Base-by-base conservation (phyloP, 306 rosid species). In the Cucurbita maxima region DNA sequence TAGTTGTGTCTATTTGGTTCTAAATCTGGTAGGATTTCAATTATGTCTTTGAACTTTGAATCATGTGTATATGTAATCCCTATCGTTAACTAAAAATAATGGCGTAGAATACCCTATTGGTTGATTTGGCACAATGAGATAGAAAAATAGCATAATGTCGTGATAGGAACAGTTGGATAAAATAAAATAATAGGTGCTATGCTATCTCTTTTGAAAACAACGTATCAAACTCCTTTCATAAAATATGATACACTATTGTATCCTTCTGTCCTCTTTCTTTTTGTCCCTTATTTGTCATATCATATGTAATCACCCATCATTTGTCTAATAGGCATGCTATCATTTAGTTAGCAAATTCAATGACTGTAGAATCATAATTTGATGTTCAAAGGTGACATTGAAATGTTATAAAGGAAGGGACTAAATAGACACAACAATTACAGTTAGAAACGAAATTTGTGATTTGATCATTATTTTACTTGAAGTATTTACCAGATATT, bases 401-500 rank as follows among this genome's bases (percentile, higher is more conserved):
- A 56, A 56, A 20, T 6, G 7, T 20, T 20, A 10, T 22, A 10
- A 57, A 25, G 61, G 10, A 19, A 15, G 61, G 61, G 15, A 57
- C 30, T 20, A 57, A 4, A 22, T 56, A 10, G 7, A 56, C 62
- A 57, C 37, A 22, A 10, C 37, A 18, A 45, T 12, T n/a, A 5
- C 4, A 50, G n/a, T 50, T 50, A 50, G n/a, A 45, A 4, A 45
- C 13, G 8, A 19, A 55, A 10, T 20, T 22, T 57, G 38, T 60
- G 16, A 60, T 60, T 60, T 14, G 15, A 60, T 20, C 67, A 45
- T 48, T 47, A 25, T 48, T 20, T n/a, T 19, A 70, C 44, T 34
- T 50, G 12, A 16, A 53, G 50, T 50, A 72, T 76, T 73, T 48
- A 19, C 66, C 53, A 15, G 62, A 58, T 79, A 74, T 76, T 77